These are phyloP conservation scores for Botrytis elliptica DNA, from an alignment of 2,329 filamentous ascomycete genomes.

Conservation along the genomic window DNA sequence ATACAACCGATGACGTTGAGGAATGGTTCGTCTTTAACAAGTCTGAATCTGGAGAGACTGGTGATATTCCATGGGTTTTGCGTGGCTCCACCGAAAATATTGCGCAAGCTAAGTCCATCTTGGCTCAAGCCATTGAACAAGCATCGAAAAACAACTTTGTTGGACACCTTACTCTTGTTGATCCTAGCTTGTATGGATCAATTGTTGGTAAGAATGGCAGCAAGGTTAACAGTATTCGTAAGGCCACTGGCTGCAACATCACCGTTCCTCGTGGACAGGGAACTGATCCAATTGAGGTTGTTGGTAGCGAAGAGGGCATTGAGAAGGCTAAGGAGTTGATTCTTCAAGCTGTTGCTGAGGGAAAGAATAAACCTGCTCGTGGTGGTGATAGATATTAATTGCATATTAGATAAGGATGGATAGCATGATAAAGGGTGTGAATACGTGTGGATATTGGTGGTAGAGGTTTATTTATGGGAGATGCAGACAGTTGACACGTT, in stretches of 20 bases:
- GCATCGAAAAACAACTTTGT: slow-evolving; percentile 68
- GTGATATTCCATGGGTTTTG: slow-evolving; percentile 86
- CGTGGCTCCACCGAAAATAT: slow-evolving; percentile 76
- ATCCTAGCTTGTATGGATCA: slow-evolving; percentile 80
- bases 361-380: slow-evolving; percentile 33
- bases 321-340: slow-evolving; percentile 89
- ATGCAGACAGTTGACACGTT: slow-evolving; percentile 2
- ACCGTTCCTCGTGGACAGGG: slow-evolving; percentile 83
- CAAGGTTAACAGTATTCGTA: slow-evolving; percentile 90
- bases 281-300: slow-evolving; percentile 84
- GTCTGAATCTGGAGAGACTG: slow-evolving; percentile 51
- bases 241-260: slow-evolving; percentile 89
- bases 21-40: slow-evolving; percentile 80
- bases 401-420: neutral
- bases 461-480: neutral
- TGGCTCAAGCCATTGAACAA: slow-evolving; percentile 71
- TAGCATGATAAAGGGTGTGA: neutral
- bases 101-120: slow-evolving; percentile 73
- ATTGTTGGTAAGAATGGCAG: slow-evolving; percentile 86
- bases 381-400: slow-evolving; percentile 15
- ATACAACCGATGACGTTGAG: slow-evolving; percentile 63
- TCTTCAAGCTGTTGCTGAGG: slow-evolving; percentile 73
- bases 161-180: slow-evolving; percentile 72
- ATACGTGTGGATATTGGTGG: neutral
- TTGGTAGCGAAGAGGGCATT: slow-evolving; percentile 74